Evolutionary conservation across 257 asterid genomes (phyloP).

Genomic region (Solanum appendiculatum): DNA sequence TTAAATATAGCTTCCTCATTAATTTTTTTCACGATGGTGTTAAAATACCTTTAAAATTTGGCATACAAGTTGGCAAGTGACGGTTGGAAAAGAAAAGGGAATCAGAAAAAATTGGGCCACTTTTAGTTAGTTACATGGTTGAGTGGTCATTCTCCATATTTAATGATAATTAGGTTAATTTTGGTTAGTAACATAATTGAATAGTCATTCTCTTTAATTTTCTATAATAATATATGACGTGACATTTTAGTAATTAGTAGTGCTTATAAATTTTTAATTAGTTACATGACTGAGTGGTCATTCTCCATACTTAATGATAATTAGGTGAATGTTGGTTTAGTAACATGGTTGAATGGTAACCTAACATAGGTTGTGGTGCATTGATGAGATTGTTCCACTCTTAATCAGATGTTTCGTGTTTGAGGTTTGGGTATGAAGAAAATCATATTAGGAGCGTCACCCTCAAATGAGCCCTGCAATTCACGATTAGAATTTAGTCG

Average conservation of each 20-base stretch:
- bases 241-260: background rate
- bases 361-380: background rate
- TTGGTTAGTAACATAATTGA: background rate
- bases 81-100: no score
- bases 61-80: no score
- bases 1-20: no score
- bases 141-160: background rate
- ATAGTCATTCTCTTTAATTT: background rate
- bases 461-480: background rate
- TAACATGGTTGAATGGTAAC: background rate
- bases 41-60: no score
- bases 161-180: background rate
- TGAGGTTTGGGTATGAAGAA: no score
- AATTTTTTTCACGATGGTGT: no score
- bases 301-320: background rate
- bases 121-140: background rate
- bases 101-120: no score
- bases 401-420: no score
- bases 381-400: fast-evolving
- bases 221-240: background rate
- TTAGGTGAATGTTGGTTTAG: background rate
- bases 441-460: background rate
- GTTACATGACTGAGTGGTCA: background rate
- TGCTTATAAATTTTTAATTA: background rate
- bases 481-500: no score